phyloP scores from a whole-genome alignment of 495 filamentous ascomycete species.

The Pyrenula massariospora region DNA sequence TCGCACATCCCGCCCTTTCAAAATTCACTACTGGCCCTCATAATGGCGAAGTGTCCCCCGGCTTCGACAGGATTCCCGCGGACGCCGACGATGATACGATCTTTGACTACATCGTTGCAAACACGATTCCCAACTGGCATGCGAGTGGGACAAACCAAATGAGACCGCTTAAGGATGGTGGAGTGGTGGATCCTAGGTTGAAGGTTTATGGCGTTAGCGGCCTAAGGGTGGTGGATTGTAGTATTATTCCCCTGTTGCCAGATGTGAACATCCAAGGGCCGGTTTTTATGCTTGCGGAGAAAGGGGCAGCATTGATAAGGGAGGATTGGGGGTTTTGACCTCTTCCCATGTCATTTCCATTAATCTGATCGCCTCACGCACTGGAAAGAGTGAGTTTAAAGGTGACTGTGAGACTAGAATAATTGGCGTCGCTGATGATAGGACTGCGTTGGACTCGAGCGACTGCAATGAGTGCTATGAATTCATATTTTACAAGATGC shows the following conservation, averaged over 20 bases:
- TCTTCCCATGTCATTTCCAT: too few species aligned
- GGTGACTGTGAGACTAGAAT: too few species aligned
- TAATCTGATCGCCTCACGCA: too few species aligned
- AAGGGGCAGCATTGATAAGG: slow-evolving; percentile 34
- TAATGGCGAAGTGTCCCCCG: not conserved
- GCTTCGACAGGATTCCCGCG: not conserved
- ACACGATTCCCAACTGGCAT: slow-evolving; percentile 29
- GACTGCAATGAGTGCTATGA: too few species aligned
- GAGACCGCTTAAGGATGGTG: slow-evolving; percentile 23
- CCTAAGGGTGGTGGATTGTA: slow-evolving; percentile 42
- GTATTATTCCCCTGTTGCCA: slow-evolving; percentile 39
- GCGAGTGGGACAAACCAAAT: slow-evolving; percentile 42
- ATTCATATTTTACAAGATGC: too few species aligned
- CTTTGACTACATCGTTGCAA: slow-evolving; percentile 23
- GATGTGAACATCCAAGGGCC: slow-evolving; percentile 41
- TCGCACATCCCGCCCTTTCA: slow-evolving; percentile 24
- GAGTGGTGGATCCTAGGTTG: slow-evolving; percentile 36
- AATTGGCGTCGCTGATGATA: too few species aligned
- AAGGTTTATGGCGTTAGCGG: slow-evolving; percentile 35
- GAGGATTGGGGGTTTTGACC: slow-evolving; percentile 9
- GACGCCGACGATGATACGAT: slow-evolving; percentile 10
- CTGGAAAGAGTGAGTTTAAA: too few species aligned
- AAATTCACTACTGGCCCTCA: not conserved
- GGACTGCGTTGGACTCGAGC: too few species aligned
- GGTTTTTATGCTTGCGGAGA: slow-evolving; percentile 41